These are phyloP conservation scores for Cryphonectria parasitica DNA, from an alignment of 2,329 filamentous ascomycete genomes.

Conservation along the genomic window DNA sequence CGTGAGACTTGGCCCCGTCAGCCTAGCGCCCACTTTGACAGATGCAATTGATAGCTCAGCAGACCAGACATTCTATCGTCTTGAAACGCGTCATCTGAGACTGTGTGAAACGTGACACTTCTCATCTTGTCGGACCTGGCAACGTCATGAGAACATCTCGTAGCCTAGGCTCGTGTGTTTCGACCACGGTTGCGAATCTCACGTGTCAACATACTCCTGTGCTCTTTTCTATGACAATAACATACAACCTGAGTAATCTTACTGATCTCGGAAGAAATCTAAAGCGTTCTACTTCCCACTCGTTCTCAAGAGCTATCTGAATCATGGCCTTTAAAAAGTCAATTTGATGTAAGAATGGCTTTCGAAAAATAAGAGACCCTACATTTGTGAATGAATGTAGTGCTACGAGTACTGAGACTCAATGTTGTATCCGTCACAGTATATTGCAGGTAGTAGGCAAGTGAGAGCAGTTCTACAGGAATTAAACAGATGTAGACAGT, in stretches of 20 bases:
- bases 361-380: too few species aligned
- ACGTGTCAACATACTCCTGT: too few species aligned
- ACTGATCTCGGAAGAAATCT: too few species aligned
- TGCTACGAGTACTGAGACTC: background rate
- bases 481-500: too few species aligned
- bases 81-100: background rate
- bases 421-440: conserved; percentile 13
- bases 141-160: background rate
- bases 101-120: background rate
- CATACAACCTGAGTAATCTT: too few species aligned
- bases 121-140: background rate
- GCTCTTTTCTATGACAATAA: too few species aligned
- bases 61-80: background rate
- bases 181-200: background rate
- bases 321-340: too few species aligned
- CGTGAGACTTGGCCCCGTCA: background rate
- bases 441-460: background rate
- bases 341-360: too few species aligned
- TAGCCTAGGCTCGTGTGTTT: background rate
- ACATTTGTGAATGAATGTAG: too few species aligned
- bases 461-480: background rate
- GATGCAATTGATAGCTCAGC: background rate
- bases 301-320: too few species aligned
- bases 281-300: too few species aligned
- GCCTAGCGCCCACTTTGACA: background rate